Percentiles rank a stretch among this genome's conserved stretches.
These are phyloP conservation scores for Euphorbia tirucalli DNA, from an alignment of 345 rosid species.

Conservation along the genomic window DNA sequence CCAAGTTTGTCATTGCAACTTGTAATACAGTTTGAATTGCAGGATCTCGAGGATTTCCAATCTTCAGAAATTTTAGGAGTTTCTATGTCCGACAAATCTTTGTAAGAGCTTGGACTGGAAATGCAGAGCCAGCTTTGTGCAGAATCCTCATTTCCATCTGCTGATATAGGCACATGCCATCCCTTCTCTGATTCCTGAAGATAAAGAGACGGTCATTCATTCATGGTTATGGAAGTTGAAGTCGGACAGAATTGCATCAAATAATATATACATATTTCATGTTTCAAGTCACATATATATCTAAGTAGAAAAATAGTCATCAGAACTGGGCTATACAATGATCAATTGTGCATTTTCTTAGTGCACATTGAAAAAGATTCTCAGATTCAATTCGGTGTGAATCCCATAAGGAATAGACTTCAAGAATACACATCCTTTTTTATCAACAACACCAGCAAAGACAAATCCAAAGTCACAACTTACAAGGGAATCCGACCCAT, in stretches of 20 bases:
- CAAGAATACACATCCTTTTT: too few relatives aligned
- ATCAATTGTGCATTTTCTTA: too few relatives aligned
- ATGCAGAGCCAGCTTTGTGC: constrained; percentile 65
- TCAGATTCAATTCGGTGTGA: too few relatives aligned
- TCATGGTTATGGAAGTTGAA: not conserved
- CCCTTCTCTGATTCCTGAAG: constrained; percentile 84
- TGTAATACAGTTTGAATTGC: too few relatives aligned
- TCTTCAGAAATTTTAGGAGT: constrained; percentile 22
- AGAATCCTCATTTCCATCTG: constrained; percentile 31
- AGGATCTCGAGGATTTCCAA: not conserved
- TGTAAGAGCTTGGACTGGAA: constrained; percentile 30
- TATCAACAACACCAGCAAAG: too few relatives aligned
- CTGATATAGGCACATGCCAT: constrained; percentile 73
- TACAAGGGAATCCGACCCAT: too few relatives aligned
- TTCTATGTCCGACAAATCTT: constrained; percentile 17
- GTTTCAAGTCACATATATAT: not conserved
- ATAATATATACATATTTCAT: not conserved
- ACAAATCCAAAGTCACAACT: too few relatives aligned
- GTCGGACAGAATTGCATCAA: not conserved
- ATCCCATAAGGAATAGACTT: too few relatives aligned
- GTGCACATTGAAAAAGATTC: too few relatives aligned
- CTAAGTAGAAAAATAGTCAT: too few relatives aligned
- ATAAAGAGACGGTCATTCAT: not conserved
- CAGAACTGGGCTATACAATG: not conserved
- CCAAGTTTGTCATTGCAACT: constrained; percentile 8